A percentile compares a stretch with the other conserved stretches of the same genome.
These are phyloP conservation scores for Leccinum ochraceum DNA, from an alignment of 768 basidiomycete genomes.

Conservation along the genomic window DNA sequence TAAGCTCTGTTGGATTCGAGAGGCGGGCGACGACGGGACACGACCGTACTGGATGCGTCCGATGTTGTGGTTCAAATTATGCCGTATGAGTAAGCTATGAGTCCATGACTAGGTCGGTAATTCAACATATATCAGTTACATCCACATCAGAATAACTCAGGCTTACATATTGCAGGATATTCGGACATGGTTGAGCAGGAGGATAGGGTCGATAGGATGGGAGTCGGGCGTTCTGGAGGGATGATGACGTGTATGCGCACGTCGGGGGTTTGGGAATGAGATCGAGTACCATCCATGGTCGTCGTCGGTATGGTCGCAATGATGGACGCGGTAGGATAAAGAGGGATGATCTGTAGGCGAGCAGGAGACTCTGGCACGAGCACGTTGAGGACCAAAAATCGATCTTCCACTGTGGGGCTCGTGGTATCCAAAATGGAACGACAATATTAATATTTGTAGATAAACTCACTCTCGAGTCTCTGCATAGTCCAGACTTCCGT, in stretches of 20 bases:
- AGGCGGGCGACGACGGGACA: no score
- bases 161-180: no score
- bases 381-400: conserved; percentile 64
- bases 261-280: conserved; percentile 1
- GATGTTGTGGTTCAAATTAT: no score
- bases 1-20: no score
- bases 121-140: no score
- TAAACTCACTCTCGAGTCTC: conserved; percentile 49
- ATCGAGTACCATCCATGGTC: background rate
- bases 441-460: background rate
- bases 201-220: conserved; percentile 19
- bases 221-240: conserved; percentile 21
- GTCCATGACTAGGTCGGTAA: no score
- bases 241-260: conserved; percentile 26
- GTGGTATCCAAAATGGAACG: no score
- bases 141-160: no score
- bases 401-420: conserved; percentile 66
- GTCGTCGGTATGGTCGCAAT: conserved; percentile 11
- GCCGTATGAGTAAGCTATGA: no score
- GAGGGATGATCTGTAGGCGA: conserved; percentile 57
- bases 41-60: no score
- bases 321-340: conserved; percentile 47
- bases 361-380: conserved; percentile 56
- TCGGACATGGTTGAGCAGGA: no score
- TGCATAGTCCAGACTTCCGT: conserved; percentile 77